These are phyloP conservation scores for Agapanthus africanus DNA, from an alignment of 106 monocot genomes.

Conservation along the genomic window DNA sequence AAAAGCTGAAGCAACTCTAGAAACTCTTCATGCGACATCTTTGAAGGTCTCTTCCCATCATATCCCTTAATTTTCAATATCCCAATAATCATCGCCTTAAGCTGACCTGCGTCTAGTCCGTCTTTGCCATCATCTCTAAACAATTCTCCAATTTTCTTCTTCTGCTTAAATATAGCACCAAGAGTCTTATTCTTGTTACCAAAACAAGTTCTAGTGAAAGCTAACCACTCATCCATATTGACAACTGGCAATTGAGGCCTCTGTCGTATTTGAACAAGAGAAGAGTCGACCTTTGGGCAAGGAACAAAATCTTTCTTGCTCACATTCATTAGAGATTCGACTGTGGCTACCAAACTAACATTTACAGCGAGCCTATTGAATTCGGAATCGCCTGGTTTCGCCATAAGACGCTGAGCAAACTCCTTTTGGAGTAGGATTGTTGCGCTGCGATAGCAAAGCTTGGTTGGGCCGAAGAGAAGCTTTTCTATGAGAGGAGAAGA, in stretches of 20 bases:
- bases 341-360: constrained; percentile 53
- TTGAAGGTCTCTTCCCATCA: constrained; percentile 56
- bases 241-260: constrained; percentile 25
- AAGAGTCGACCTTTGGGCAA: constrained; percentile 73
- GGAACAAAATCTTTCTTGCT: constrained; percentile 83
- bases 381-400: constrained; percentile 65
- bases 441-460: constrained; percentile 45
- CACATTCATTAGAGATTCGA: constrained; percentile 61
- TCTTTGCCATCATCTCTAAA: constrained; percentile 18
- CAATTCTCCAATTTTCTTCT: constrained; percentile 52
- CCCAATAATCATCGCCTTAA: constrained; percentile 58
- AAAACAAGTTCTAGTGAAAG: constrained; percentile 65
- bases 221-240: constrained; percentile 76
- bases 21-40: constrained; percentile 62
- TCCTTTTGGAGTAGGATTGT: constrained; percentile 88
- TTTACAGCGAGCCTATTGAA: constrained; percentile 76
- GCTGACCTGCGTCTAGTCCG: constrained; percentile 16
- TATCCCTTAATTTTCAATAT: constrained; percentile 49
- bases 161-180: constrained; percentile 87
- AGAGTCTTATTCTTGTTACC: constrained; percentile 81
- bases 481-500: constrained; percentile 82
- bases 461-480: constrained; percentile 38
- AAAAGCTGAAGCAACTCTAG: constrained; percentile 56
- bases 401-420: constrained; percentile 62
- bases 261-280: constrained; percentile 59